Evolutionary conservation across 2,329 filamentous ascomycete genomes (phyloP).

Genomic region (Dactylellina leptospora): DNA sequence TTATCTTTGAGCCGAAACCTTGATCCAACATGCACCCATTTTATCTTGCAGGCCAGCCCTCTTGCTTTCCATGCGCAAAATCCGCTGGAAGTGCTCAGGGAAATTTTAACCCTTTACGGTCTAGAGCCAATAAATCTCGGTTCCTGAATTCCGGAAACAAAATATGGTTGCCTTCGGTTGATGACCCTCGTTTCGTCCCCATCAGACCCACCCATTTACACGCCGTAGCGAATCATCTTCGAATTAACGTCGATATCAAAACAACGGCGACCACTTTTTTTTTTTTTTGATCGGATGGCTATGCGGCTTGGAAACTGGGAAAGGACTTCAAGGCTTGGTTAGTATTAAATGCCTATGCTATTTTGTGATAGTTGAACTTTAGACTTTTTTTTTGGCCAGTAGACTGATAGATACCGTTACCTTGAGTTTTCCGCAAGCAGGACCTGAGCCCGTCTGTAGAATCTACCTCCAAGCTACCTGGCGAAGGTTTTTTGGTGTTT

Average conservation of each 20-base stretch:
- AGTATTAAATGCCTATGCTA: slow-evolving; percentile 10
- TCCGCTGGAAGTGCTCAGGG: slow-evolving; percentile 15
- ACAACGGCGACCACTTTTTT: slow-evolving; percentile 37
- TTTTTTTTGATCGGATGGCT: slow-evolving; percentile 3
- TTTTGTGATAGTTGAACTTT: slow-evolving; percentile 40
- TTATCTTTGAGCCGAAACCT: slow-evolving; percentile 18
- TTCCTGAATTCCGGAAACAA: slow-evolving; percentile 51
- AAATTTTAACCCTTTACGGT: slow-evolving; percentile 43
- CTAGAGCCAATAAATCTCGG: slow-evolving; percentile 37
- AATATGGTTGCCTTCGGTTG: slow-evolving; percentile 52
- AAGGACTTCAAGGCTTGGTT: not conserved
- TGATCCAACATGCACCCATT: slow-evolving; percentile 12
- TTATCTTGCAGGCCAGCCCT: not conserved
- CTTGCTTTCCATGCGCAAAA: too few relatives aligned
- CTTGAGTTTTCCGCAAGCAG: slow-evolving; percentile 30
- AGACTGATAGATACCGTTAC: slow-evolving; percentile 11
- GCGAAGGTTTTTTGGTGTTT: not conserved
- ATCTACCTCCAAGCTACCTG: slow-evolving; percentile 9
- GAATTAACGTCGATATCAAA: slow-evolving; percentile 6
- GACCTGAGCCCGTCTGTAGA: not conserved
- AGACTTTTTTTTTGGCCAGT: too few relatives aligned
- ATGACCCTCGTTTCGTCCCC: slow-evolving; percentile 43
- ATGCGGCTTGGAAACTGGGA: slow-evolving; percentile 19
- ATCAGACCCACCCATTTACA: slow-evolving; percentile 31
- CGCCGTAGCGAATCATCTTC: slow-evolving; percentile 29